These are phyloP conservation scores for Pezicula radicicola DNA, from an alignment of 2,329 filamentous ascomycete genomes.

Conservation along the genomic window DNA sequence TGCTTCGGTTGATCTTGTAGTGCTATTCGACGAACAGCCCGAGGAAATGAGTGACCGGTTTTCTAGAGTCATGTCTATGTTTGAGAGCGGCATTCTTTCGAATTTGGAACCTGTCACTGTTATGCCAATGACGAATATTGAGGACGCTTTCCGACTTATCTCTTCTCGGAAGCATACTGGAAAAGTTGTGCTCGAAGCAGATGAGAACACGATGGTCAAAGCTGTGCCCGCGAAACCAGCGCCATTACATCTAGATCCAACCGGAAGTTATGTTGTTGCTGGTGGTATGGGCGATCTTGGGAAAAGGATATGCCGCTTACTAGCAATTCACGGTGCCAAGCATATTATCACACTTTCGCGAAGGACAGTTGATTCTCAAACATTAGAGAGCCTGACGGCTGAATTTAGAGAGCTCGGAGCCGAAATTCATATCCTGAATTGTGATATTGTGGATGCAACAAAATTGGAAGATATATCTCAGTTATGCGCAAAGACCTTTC, in stretches of 20 bases:
- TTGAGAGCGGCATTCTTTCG: slow-evolving; percentile 13
- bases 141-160: slow-evolving; percentile 12
- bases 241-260: slow-evolving; percentile 7
- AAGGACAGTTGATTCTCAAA: slow-evolving; percentile 5
- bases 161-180: slow-evolving; percentile 19
- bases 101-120: slow-evolving; percentile 28
- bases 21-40: not conserved
- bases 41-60: slow-evolving; percentile 3
- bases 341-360: slow-evolving; percentile 13
- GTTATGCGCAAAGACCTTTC: slow-evolving; percentile 4
- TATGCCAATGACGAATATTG: slow-evolving; percentile 32
- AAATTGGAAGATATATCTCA: not conserved
- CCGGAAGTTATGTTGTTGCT: slow-evolving; percentile 22
- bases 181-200: slow-evolving; percentile 18
- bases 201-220: slow-evolving; percentile 5
- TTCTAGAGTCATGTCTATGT: slow-evolving; percentile 15
- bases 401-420: slow-evolving; percentile 7
- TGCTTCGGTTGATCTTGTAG: slow-evolving; percentile 33
- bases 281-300: slow-evolving; percentile 26
- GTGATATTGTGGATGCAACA: slow-evolving; percentile 13
- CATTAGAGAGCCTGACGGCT: slow-evolving; percentile 5
- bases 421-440: slow-evolving; percentile 13
- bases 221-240: not conserved
- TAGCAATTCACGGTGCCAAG: slow-evolving; percentile 12
- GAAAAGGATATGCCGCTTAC: slow-evolving; percentile 13